Base-by-base conservation (phyloP, 1,284 basidiomycete genomes). In the Cryptococcus jaspeensis region DNA sequence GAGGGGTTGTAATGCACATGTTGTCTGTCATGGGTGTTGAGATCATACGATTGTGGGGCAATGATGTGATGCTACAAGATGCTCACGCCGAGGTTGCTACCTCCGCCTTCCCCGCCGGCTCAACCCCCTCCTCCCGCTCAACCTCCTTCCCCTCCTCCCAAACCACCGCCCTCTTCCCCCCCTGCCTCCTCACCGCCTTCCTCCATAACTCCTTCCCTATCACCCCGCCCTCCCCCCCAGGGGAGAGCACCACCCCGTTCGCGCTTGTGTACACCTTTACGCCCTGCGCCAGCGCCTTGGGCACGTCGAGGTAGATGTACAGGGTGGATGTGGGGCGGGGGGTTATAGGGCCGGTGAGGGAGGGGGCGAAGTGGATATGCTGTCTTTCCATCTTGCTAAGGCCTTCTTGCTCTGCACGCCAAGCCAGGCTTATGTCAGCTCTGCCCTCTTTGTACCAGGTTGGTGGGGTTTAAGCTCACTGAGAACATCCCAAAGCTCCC, bases 361-460 rank as follows among this genome's bases (percentile, higher is more conserved):
- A 68, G 1, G 71, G 73, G 6, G 78, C 75, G 16, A 79, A 66
- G 57, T 79, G 78, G 41, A 79, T 69, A 57, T 79, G 78, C 61
- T 78, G 76, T 15, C 78, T 52, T 22, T 65, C 55, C 72, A 78
- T 78, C 16, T 61, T 63, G 6, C 70, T 71, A 7, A 79, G 60
- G 4, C 78, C 78, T n/a, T 58, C 50, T n/a, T 59, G 44, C 37
- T 67, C 72, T 74, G 51, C 13, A 15, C 11, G n/a, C n/a, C n/a
- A n/a, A n/a, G n/a, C n/a, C n/a, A n/a, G n/a, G n/a, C 38, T 22
- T 51, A 9, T 46, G 32, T 53, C 32, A 55, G 36, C 39, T 56
- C 36, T 12, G 5, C 13, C 12, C 39, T 48, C 42, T 44, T 22
- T 11, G 12, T 44, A 44, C 13, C 42, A 22, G 11, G 40, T 18